phyloP scores from a whole-genome alignment of 2,329 filamentous ascomycete genomes.

The Colletotrichum tamarilloi region DNA sequence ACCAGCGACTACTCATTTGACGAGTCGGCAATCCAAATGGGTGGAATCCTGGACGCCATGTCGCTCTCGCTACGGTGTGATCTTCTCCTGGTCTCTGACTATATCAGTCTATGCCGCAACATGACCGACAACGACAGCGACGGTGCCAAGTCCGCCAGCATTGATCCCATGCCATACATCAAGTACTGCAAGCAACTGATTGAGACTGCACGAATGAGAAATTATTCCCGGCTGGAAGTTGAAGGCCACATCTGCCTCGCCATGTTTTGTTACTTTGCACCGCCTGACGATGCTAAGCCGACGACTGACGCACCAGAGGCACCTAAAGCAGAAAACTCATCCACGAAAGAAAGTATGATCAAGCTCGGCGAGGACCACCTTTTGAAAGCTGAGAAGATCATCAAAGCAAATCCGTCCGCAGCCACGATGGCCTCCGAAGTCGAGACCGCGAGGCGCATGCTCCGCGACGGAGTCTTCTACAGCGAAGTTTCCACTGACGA shows the following conservation, averaged over 20 bases:
- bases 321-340: not conserved
- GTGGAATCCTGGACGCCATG: constrained; percentile 52
- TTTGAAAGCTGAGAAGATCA: constrained; percentile 34
- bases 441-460: constrained; percentile 55
- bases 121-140: not conserved
- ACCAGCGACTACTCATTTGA: constrained; percentile 48
- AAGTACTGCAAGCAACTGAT: constrained; percentile 54
- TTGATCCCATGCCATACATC: constrained; percentile 46
- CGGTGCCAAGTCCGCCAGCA: constrained; percentile 30
- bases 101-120: constrained; percentile 36
- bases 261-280: constrained; percentile 58
- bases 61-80: constrained; percentile 62
- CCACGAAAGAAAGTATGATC: not conserved
- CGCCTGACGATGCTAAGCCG: constrained; percentile 5
- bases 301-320: not conserved
- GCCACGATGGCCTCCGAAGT: constrained; percentile 55
- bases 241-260: constrained; percentile 64
- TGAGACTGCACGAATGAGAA: constrained; percentile 46
- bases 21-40: constrained; percentile 48
- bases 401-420: constrained; percentile 41
- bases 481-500: constrained; percentile 60
- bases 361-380: constrained; percentile 36
- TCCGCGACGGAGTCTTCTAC: constrained; percentile 59
- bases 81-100: constrained; percentile 57
- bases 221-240: constrained; percentile 54